phyloP scores from a whole-genome alignment of 1,139 yeast genomes.

The Candida neerlandica region DNA sequence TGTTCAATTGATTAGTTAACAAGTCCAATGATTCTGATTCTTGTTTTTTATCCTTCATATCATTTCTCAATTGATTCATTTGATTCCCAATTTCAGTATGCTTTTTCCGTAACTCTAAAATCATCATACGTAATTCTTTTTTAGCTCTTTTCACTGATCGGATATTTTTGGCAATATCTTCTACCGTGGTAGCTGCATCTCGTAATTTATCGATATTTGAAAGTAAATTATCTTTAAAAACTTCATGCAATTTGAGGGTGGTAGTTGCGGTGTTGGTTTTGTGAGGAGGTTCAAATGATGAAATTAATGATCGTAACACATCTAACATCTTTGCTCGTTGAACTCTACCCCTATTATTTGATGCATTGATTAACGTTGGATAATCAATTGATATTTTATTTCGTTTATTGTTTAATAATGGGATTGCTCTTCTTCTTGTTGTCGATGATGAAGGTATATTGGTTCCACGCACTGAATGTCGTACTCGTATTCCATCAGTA shows the following conservation, averaged over 20 bases:
- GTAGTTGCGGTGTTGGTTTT: constrained; percentile 15
- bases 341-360: neutral
- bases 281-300: constrained; percentile 27
- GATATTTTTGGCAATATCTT: constrained; percentile 41
- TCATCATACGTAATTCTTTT: constrained; percentile 39
- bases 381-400: constrained; percentile 9
- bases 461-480: neutral
- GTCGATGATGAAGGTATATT: neutral
- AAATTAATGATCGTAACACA: constrained; percentile 37
- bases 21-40: constrained; percentile 25
- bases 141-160: constrained; percentile 40
- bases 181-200: constrained; percentile 45
- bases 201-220: constrained; percentile 33
- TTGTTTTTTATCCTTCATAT: constrained; percentile 27
- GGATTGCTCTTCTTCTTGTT: neutral
- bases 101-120: constrained; percentile 39
- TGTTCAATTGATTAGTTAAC: constrained; percentile 17
- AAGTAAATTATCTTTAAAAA: constrained; percentile 34
- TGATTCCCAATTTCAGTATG: constrained; percentile 44
- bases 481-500: neutral
- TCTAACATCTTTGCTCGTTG: constrained; percentile 24
- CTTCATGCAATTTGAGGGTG: constrained; percentile 27
- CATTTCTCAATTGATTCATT: constrained; percentile 38
- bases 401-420: neutral
- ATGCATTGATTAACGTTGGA: constrained; percentile 9